Percentiles rank a stretch among this genome's conserved stretches.
Evolutionary conservation across 2,329 filamentous ascomycete species (phyloP).

Genomic region (Claviceps maximensis): DNA sequence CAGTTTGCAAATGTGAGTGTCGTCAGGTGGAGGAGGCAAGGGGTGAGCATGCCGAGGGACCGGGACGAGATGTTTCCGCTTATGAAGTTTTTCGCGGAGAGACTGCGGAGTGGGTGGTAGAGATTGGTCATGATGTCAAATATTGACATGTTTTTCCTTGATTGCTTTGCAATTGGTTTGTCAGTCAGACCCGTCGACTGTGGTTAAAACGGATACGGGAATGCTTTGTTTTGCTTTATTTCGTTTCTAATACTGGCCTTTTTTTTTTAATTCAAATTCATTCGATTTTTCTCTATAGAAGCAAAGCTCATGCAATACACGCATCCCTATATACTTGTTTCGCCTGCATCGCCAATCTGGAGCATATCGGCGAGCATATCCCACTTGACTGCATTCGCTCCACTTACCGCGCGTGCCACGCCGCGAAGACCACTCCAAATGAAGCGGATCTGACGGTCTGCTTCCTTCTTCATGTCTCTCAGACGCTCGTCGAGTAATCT

Average conservation of each 20-base stretch:
- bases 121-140: too few relatives aligned
- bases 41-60: slow-evolving; percentile 71
- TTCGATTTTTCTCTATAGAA: too few relatives aligned
- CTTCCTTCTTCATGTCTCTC: slow-evolving; percentile 44
- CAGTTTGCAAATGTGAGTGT: slow-evolving; percentile 55
- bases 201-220: too few relatives aligned
- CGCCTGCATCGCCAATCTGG: slow-evolving; percentile 31
- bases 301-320: too few relatives aligned
- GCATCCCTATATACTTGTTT: not conserved
- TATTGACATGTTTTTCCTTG: too few relatives aligned
- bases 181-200: too few relatives aligned
- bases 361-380: slow-evolving; percentile 72
- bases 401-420: slow-evolving; percentile 59
- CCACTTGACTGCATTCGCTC: slow-evolving; percentile 50
- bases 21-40: slow-evolving; percentile 54
- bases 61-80: slow-evolving; percentile 80
- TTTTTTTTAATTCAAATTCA: too few relatives aligned
- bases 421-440: slow-evolving; percentile 59
- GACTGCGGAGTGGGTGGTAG: slow-evolving; percentile 29
- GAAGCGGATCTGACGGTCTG: slow-evolving; percentile 55
- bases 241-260: too few relatives aligned
- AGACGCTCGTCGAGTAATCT: slow-evolving; percentile 32
- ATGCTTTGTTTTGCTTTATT: too few relatives aligned
- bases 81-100: slow-evolving; percentile 69
- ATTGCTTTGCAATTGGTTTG: too few relatives aligned